Evolutionary conservation across 495 filamentous ascomycete genomes (phyloP).

Genomic region (Aspergillus sclerotioniger): DNA sequence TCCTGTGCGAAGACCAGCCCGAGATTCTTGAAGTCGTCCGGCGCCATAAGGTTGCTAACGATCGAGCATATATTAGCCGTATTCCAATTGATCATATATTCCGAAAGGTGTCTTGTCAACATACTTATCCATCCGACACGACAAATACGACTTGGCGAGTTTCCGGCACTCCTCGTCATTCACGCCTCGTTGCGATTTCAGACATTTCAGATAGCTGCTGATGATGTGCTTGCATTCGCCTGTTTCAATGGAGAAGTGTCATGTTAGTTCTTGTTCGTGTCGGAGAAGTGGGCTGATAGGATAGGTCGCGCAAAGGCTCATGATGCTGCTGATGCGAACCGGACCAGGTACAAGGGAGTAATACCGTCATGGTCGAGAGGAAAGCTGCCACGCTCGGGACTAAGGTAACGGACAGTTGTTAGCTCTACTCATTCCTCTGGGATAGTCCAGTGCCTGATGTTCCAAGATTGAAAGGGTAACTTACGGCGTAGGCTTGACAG

Average conservation of each 20-base stretch:
- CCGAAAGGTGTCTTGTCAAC: slow-evolving; percentile 26
- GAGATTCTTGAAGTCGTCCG: slow-evolving; percentile 88
- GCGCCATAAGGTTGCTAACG: slow-evolving; percentile 87
- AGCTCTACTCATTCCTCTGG: background rate
- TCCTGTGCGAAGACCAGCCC: slow-evolving; percentile 66
- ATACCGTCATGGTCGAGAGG: slow-evolving; percentile 92
- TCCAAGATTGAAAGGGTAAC: slow-evolving; percentile 29
- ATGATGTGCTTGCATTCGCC: slow-evolving; percentile 94
- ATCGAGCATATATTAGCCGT: slow-evolving; percentile 7
- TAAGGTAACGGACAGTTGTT: slow-evolving; percentile 25
- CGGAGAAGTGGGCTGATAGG: background rate
- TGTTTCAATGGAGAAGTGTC: slow-evolving; percentile 68
- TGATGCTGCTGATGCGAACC: background rate
- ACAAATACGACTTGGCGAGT: slow-evolving; percentile 82
- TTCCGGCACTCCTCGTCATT: slow-evolving; percentile 83
- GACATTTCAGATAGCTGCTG: slow-evolving; percentile 75
- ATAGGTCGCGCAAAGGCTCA: background rate
- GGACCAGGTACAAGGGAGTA: background rate
- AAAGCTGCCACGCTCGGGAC: slow-evolving; percentile 93
- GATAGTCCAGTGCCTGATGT: background rate
- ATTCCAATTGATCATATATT: background rate
- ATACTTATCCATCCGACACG: slow-evolving; percentile 93
- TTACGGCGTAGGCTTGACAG: slow-evolving; percentile 75
- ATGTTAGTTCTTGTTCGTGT: slow-evolving; percentile 56
- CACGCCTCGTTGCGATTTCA: slow-evolving; percentile 74